Conservation (phyloP, 1,284 basidiomycete genomes). For the Taiwanofungus camphoratus region DNA sequence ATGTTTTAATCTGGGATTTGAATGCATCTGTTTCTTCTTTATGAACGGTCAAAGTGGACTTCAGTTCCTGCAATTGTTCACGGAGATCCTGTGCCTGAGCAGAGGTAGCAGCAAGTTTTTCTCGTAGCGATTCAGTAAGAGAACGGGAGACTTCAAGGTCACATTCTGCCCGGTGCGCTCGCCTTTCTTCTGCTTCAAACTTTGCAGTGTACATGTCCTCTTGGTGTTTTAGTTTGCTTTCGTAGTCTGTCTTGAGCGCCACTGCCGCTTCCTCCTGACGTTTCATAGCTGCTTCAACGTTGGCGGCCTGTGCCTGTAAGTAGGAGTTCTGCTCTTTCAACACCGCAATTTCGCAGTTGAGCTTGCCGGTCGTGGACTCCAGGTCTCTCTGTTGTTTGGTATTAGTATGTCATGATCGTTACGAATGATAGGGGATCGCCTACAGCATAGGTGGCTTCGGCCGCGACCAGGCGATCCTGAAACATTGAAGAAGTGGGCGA, state of each 20-base stretch:
- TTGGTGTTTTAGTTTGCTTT: slow-evolving; percentile 15
- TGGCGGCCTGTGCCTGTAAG: slow-evolving; percentile 15
- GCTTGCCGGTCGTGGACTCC: slow-evolving; percentile 17
- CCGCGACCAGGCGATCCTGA: slow-evolving; percentile 29
- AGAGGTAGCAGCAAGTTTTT: slow-evolving; percentile 9
- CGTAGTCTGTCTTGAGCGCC: slow-evolving; percentile 16
- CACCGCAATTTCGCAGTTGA: slow-evolving; percentile 21
- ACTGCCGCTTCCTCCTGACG: slow-evolving; percentile 12
- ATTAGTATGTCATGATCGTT: background rate
- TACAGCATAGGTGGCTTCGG: slow-evolving; percentile 27
- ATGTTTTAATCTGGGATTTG: slow-evolving; percentile 17
- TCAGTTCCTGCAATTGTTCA: slow-evolving; percentile 17
- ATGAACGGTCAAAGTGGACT: slow-evolving; percentile 16
- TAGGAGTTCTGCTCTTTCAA: slow-evolving; percentile 22
- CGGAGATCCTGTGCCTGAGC: slow-evolving; percentile 17
- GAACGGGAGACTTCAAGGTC: slow-evolving; percentile 17
- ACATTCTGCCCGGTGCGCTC: slow-evolving; percentile 13
- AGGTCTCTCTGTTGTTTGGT: slow-evolving; percentile 17
- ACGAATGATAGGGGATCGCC: slow-evolving; percentile 6
- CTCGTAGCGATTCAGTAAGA: slow-evolving; percentile 10
- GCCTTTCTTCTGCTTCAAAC: slow-evolving; percentile 15
- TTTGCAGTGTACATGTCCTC: slow-evolving; percentile 9
- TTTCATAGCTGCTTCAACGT: slow-evolving; percentile 16
- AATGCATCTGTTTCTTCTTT: slow-evolving; percentile 22
- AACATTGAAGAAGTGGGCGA: background rate